Percentiles rank a stretch among this genome's conserved stretches.
These are phyloP conservation scores for Bolboschoenoplectus hybrid DNA, from an alignment of 202 grass and related monocot genomes.

Conservation along the genomic window DNA sequence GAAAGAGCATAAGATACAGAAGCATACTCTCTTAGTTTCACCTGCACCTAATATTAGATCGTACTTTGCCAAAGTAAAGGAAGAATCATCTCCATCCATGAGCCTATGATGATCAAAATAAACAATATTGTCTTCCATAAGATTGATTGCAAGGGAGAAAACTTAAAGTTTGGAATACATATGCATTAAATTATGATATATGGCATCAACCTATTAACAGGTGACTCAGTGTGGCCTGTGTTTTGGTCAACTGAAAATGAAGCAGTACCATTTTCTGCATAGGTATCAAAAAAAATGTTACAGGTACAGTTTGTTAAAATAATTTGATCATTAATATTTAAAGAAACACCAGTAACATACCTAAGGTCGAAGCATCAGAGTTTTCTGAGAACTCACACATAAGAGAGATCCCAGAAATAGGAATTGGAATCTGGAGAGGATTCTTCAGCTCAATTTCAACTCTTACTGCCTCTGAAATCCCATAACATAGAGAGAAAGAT, in stretches of 20 bases:
- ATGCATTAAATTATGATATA: slow-evolving; percentile 29
- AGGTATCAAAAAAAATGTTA: slow-evolving; percentile 26
- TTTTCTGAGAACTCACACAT: slow-evolving; percentile 75
- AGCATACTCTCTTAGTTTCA: slow-evolving; percentile 79
- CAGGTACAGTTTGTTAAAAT: slow-evolving; percentile 34
- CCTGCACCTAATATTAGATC: slow-evolving; percentile 77
- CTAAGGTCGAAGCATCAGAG: slow-evolving; percentile 60
- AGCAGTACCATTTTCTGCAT: slow-evolving; percentile 57
- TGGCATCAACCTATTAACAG: slow-evolving; percentile 54
- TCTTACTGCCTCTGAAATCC: slow-evolving; percentile 85
- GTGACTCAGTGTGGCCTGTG: slow-evolving; percentile 45
- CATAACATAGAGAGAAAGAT: slow-evolving; percentile 40
- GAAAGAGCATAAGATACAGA: slow-evolving; percentile 29
- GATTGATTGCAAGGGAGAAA: slow-evolving; percentile 26
- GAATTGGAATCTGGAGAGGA: slow-evolving; percentile 86
- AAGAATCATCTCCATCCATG: slow-evolving; percentile 57
- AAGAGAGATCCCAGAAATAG: slow-evolving; percentile 82
- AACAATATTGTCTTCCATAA: slow-evolving; percentile 36
- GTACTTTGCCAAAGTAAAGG: slow-evolving; percentile 62
- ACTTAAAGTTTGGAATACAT: slow-evolving; percentile 5
- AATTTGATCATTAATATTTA: slow-evolving; percentile 32
- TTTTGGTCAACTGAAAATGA: slow-evolving; percentile 49
- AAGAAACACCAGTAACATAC: slow-evolving; percentile 46
- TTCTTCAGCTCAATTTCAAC: slow-evolving; percentile 88
- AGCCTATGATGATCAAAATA: slow-evolving; percentile 61